Evolutionary conservation across 805 yeast species (phyloP), one percentile per base, ranked within the genome.

Genomic region (Candida odintsovae): DNA sequence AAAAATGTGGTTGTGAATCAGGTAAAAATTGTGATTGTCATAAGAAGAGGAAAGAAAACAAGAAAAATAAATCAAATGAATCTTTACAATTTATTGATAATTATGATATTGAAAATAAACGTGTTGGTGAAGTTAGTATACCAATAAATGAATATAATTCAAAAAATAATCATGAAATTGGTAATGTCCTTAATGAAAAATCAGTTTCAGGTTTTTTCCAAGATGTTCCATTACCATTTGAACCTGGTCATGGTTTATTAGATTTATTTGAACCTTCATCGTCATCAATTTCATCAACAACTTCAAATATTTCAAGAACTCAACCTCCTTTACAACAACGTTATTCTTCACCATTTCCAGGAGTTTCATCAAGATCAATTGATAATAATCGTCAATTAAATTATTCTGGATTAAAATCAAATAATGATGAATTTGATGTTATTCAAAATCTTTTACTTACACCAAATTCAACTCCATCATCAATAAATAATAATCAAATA

Each of bases 91-190:
- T 20, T 20, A 36, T 36, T 6, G 23, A 36, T 9, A 22, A 6
- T 22, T 8, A 22, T n/a, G 10, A 15, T 3, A 15, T 3, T n/a
- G 31, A 10, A 11, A 38, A 46, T 21, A 35, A 29, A 25, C 58
- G 68, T 26, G 67, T 64, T 28, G 73, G 72, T 20, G 73, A 68
- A 38, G 70, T 66, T 4, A 53, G 61, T 5, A 61, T 68, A 3
- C 71, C 73, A 6, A 38, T 68, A 16, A 66, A 64, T 43, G 73
- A 69, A 49, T 66, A 62, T 46, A 55, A 64, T n/a, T 69, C 70
- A 4, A 50, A 57, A 1, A 60, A 61, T 43, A 50, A 61, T 10
- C 54, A 47, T 38, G 69, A 65, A 9, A 53, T 64, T 21, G 67
- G 68, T 1, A 61, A 56, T 40, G 62, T 62, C 6, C 41, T 40